Base-by-base conservation (phyloP, 2,329 filamentous ascomycete species). In the Trichoderma oligosporum region DNA sequence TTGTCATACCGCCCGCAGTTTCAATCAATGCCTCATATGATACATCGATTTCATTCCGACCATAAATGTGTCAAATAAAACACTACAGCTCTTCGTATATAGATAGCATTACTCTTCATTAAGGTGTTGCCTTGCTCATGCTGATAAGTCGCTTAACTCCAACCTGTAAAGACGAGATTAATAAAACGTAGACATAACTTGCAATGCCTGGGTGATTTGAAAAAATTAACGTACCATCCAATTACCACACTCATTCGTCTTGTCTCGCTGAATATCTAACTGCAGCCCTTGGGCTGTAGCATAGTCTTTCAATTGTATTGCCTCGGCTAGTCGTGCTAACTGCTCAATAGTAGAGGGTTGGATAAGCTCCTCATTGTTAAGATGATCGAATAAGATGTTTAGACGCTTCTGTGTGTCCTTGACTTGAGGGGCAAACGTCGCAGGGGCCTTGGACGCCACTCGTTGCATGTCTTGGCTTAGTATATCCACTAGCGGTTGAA, bases 401-500 rank as follows among this genome's bases (percentile, higher is more conserved):
- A 99, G 81, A 25, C 94, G 86, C 75, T 96, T 96, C 71, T 96
- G 90, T 2, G 92, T 94, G 70, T 97, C 94, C 66, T 91, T 89
- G 18, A 99, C 91, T 70, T 97, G 92, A 12, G 86, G 82, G 61
- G 89, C 87, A 75, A 94, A 97, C 14, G 87, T 86, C n/a, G 87
- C 78, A 16, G 94, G 94, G 0, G 94, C 94, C 64, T 90, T 88
- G 29, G 85, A 76, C 59, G 92, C 92, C 56, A 99, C 89, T 31
- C 91, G 88, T 66, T 93, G 86, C 84, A 97, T 91, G 65, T 97
- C 93, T 29, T 82, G 81, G 54, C 78, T 86, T 46, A 99, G 80
- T 35, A 95, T 83, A 52, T 96, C 89, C 54, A 89, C 91, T 64
- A 99, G 80, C 48, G 84, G 85, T 69, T 87, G 85, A 12, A 93